Evolutionary conservation across 805 yeast genomes (phyloP).

Genomic region (Metschnikowia vanudenii): DNA sequence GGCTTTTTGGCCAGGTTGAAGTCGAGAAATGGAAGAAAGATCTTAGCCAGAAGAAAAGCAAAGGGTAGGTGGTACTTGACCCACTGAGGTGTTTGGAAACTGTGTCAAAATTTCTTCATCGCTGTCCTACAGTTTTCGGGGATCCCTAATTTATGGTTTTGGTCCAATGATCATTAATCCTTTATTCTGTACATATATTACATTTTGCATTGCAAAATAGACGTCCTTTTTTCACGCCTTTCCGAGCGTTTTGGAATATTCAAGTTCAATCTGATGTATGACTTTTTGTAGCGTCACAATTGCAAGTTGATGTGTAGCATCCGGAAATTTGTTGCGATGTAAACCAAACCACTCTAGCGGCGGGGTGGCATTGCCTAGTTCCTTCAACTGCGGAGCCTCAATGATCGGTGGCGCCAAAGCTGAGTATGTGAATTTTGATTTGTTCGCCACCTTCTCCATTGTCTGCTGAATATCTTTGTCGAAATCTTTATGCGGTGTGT

Average conservation of each 20-base stretch:
- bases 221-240: conserved; percentile 28
- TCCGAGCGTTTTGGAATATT: conserved; percentile 51
- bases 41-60: conserved; percentile 71
- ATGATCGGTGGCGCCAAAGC: conserved; percentile 76
- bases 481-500: conserved; percentile 20
- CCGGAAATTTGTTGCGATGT: conserved; percentile 82
- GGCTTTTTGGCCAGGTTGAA: conserved; percentile 88
- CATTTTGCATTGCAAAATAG: conserved; percentile 5
- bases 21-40: conserved; percentile 70
- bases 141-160: not conserved
- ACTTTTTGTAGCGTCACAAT: conserved; percentile 72
- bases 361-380: conserved; percentile 95
- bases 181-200: conserved; percentile 9
- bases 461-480: conserved; percentile 40
- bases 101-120: not conserved
- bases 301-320: conserved; percentile 76
- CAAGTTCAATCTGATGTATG: conserved; percentile 63
- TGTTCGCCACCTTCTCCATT: conserved; percentile 35
- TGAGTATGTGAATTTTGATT: conserved; percentile 50
- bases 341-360: conserved; percentile 98
- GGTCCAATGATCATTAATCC: not conserved
- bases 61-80: conserved; percentile 94
- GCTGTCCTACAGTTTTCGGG: not conserved
- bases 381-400: conserved; percentile 85
- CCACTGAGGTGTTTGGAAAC: conserved; percentile 46